Evolutionary conservation across 2,329 filamentous ascomycete genomes (phyloP).

Genomic region (Beauveria brongniartii): DNA sequence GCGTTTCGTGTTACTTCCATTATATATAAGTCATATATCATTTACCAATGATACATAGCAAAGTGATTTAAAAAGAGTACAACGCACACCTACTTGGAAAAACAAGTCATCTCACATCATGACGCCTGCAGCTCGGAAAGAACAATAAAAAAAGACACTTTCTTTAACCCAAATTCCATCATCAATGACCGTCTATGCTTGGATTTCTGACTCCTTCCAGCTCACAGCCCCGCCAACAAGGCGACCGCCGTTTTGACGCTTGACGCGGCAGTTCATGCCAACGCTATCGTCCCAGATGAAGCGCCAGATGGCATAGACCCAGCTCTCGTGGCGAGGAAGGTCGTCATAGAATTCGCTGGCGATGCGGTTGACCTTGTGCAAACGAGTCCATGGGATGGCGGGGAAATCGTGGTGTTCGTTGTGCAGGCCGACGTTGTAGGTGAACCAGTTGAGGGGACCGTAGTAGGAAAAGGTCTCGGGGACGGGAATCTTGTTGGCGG

Average conservation of each 20-base stretch:
- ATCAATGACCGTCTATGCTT: constrained; percentile 38
- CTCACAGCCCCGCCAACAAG: constrained; percentile 43
- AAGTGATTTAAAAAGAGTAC: background rate
- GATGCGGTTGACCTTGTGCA: constrained; percentile 68
- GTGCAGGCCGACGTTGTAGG: constrained; percentile 95
- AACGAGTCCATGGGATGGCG: constrained; percentile 85
- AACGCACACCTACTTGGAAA: background rate
- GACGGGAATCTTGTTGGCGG: constrained; percentile 55
- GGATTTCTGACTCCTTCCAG: constrained; percentile 64
- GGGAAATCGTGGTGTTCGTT: constrained; percentile 99
- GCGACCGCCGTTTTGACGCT: constrained; percentile 71
- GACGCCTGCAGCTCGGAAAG: background rate
- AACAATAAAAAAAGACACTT: background rate
- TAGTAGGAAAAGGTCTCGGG: constrained; percentile 98
- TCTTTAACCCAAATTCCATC: constrained; percentile 6
- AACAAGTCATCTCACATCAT: background rate
- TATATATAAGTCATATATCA: background rate
- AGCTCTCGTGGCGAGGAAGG: constrained; percentile 80
- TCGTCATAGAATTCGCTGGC: constrained; percentile 88
- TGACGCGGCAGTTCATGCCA: constrained; percentile 85
- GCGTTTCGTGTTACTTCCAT: background rate
- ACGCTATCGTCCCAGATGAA: constrained; percentile 89
- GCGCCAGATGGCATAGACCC: constrained; percentile 89
- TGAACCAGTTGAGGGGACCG: constrained; percentile 80
- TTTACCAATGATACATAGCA: background rate